These are phyloP conservation scores for Amanita phalloides DNA, from an alignment of 768 basidiomycete genomes.

Conservation along the genomic window DNA sequence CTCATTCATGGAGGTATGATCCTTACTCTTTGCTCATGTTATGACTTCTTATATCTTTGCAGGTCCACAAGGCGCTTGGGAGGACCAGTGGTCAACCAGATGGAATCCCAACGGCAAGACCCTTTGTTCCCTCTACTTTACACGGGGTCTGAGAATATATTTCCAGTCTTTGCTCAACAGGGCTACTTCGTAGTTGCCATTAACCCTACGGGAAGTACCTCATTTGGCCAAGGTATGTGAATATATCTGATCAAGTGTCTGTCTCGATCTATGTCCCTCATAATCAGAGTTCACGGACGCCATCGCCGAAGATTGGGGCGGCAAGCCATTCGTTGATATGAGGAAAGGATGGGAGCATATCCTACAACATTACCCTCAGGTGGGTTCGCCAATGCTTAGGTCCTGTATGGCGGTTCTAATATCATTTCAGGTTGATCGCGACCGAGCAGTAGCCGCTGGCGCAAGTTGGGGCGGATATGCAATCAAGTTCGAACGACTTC, in stretches of 20 bases:
- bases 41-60: not conserved
- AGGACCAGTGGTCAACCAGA: conserved; percentile 81
- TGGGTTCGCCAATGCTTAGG: conserved; percentile 14
- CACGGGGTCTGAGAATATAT: not conserved
- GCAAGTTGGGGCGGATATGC: conserved; percentile 85
- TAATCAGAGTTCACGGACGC: conserved; percentile 65
- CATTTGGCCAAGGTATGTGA: conserved; percentile 71
- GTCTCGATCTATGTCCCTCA: not conserved
- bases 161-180: conserved; percentile 66
- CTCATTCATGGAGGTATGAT: conserved; percentile 67
- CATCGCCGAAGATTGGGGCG: conserved; percentile 76
- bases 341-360: conserved; percentile 65
- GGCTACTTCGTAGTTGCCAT: conserved; percentile 84
- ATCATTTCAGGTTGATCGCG: conserved; percentile 45
- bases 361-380: conserved; percentile 60
- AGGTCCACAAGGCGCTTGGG: conserved; percentile 80
- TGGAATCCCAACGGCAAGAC: conserved; percentile 80
- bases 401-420: not conserved
- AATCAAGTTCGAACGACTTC: conserved; percentile 40
- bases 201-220: conserved; percentile 92
- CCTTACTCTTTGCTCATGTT: not conserved
- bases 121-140: not conserved
- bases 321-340: conserved; percentile 75
- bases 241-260: not conserved
- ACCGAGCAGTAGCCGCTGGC: conserved; percentile 68